phyloP scores from a whole-genome alignment of 2,329 filamentous ascomycete species.

The Penicillium olsonii region DNA sequence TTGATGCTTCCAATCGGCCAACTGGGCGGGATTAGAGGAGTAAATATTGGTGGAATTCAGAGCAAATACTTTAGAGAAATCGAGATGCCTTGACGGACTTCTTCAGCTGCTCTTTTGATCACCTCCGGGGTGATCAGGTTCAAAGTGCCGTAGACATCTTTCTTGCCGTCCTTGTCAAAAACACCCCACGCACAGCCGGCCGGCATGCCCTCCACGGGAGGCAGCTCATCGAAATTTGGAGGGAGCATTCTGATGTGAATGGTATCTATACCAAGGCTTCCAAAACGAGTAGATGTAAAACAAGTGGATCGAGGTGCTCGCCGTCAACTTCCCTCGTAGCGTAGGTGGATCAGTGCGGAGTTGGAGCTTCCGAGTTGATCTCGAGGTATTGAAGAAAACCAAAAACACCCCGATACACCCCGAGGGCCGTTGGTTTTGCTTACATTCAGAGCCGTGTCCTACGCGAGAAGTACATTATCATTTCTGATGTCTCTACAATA shows the following conservation, averaged over 20 bases:
- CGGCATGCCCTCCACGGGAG: constrained; percentile 43
- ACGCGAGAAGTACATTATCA: not conserved
- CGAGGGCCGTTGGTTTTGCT: not conserved
- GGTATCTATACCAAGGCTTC: not conserved
- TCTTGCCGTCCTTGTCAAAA: constrained; percentile 40
- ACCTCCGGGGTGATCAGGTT: constrained; percentile 50
- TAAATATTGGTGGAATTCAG: not conserved
- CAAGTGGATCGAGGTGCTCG: too few relatives aligned
- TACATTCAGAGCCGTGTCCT: not conserved
- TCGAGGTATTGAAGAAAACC: not conserved
- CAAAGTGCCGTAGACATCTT: constrained; percentile 47
- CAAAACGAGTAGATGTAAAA: not conserved
- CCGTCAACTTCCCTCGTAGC: too few relatives aligned
- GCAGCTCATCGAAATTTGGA: constrained; percentile 45
- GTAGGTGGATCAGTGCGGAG: not conserved
- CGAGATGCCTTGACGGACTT: constrained; percentile 44
- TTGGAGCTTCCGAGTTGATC: not conserved
- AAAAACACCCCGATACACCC: not conserved
- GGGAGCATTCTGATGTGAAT: not conserved
- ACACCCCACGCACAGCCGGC: constrained; percentile 49
- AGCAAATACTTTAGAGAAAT: constrained; percentile 45
- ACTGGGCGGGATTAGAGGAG: constrained; percentile 6
- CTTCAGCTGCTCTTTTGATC: constrained; percentile 43
- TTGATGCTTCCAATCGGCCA: constrained; percentile 35
- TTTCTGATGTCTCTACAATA: constrained; percentile 16